Evolutionary conservation across 2,329 filamentous ascomycete genomes (phyloP).

Genomic region (Calonectria ilicicola): DNA sequence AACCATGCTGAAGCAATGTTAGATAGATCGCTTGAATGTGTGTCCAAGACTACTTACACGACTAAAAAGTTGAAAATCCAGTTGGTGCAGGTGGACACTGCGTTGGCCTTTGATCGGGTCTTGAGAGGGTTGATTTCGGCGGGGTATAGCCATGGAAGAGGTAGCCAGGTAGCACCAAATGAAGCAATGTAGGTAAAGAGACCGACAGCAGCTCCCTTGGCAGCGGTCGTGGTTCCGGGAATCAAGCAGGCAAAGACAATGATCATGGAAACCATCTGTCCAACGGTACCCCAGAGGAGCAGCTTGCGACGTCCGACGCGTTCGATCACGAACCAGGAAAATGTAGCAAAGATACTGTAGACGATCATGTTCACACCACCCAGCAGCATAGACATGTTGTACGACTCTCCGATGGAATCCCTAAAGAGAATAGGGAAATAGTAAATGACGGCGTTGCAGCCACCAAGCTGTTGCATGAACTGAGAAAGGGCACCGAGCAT

Average conservation of each 20-base stretch:
- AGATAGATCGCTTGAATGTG: neutral
- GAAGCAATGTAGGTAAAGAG: slow-evolving; percentile 78
- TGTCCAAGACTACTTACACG: slow-evolving; percentile 50
- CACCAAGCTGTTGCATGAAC: slow-evolving; percentile 72
- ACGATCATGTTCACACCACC: slow-evolving; percentile 65
- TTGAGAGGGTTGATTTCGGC: slow-evolving; percentile 66
- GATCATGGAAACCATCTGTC: slow-evolving; percentile 68
- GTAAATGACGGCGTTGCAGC: slow-evolving; percentile 71
- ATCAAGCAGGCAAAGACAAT: slow-evolving; percentile 73
- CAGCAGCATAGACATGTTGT: slow-evolving; percentile 62
- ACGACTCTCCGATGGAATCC: slow-evolving; percentile 40
- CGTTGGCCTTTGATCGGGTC: slow-evolving; percentile 59
- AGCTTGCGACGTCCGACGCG: slow-evolving; percentile 59
- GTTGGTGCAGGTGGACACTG: slow-evolving; percentile 71
- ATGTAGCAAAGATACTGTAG: slow-evolving; percentile 68
- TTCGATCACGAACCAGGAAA: slow-evolving; percentile 66
- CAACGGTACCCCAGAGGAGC: slow-evolving; percentile 57
- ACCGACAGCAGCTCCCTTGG: slow-evolving; percentile 76
- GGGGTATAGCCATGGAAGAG: slow-evolving; percentile 71
- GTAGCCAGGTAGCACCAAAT: slow-evolving; percentile 75
- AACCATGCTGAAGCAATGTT: slow-evolving; percentile 55
- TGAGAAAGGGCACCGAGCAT: slow-evolving; percentile 69
- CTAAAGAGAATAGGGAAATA: slow-evolving; percentile 71
- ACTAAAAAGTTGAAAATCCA: slow-evolving; percentile 65
- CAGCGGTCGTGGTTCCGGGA: slow-evolving; percentile 70